phyloP scores from a whole-genome alignment of 129 eudicot species.

The Kitagawia praeruptora region DNA sequence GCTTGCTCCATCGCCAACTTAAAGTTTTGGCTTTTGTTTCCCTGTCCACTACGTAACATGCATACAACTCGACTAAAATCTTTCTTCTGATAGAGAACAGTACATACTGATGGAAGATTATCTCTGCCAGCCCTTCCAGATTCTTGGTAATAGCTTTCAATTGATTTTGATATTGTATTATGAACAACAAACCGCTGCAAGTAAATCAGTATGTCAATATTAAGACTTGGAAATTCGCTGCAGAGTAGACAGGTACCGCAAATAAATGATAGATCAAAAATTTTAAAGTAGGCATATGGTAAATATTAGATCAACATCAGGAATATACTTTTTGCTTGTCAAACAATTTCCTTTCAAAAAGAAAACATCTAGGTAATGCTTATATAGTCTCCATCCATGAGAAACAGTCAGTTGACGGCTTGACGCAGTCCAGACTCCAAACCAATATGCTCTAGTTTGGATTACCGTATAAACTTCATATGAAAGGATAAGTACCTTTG shows the following conservation, averaged over 20 bases:
- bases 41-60: slow-evolving; percentile 82
- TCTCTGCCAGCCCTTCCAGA: slow-evolving; percentile 99
- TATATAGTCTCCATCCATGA: not conserved
- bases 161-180: slow-evolving; percentile 88
- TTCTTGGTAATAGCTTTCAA: slow-evolving; percentile 97
- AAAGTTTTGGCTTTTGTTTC: slow-evolving; percentile 47
- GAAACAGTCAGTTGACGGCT: not conserved
- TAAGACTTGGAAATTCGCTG: not conserved
- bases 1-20: slow-evolving; percentile 87
- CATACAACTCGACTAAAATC: slow-evolving; percentile 94
- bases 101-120: slow-evolving; percentile 57
- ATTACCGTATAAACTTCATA: too few species aligned
- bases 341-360: not conserved
- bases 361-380: not conserved
- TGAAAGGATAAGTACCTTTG: too few species aligned
- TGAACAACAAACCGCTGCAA: slow-evolving; percentile 94
- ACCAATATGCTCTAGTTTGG: not conserved
- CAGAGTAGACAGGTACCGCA: not conserved
- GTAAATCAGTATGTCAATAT: slow-evolving; percentile 5
- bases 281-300: not conserved
- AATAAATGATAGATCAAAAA: not conserved
- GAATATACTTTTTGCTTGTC: not conserved
- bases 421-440: not conserved
- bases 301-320: not conserved
- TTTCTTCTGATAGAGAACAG: slow-evolving; percentile 78